Conservation (phyloP, 2,329 filamentous ascomycete genomes). For the Emydomyces testavorans region DNA sequence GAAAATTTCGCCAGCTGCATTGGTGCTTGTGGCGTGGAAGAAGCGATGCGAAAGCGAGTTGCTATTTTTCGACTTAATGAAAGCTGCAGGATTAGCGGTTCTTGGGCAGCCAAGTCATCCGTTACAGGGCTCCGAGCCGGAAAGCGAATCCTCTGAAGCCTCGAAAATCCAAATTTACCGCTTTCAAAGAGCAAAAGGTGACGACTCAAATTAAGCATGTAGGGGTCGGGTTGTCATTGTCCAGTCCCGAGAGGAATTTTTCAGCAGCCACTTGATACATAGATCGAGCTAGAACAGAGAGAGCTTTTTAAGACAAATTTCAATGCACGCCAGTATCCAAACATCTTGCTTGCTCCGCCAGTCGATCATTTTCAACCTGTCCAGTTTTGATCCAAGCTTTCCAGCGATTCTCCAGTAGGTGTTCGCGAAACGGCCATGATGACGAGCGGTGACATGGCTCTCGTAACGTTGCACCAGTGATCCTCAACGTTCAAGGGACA, state of each 20-base stretch:
- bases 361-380: slow-evolving; percentile 4
- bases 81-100: slow-evolving; percentile 26
- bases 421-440: not conserved
- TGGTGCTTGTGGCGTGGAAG: slow-evolving; percentile 54
- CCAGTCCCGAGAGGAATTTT: not conserved
- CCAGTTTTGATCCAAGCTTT: not conserved
- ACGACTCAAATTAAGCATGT: not conserved
- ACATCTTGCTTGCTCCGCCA: not conserved
- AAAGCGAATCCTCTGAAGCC: slow-evolving; percentile 20
- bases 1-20: slow-evolving; percentile 37
- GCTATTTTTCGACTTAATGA: slow-evolving; percentile 54
- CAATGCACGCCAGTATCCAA: not conserved
- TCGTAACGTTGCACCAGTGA: slow-evolving; percentile 10
- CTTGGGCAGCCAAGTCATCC: slow-evolving; percentile 25
- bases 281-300: not conserved
- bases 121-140: slow-evolving; percentile 26
- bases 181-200: slow-evolving; percentile 19
- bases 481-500: slow-evolving; percentile 3
- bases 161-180: slow-evolving; percentile 32
- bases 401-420: not conserved
- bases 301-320: not conserved
- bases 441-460: slow-evolving; percentile 4
- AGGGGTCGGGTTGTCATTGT: not conserved
- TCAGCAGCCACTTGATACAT: not conserved
- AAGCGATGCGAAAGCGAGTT: slow-evolving; percentile 54